Percentiles rank a stretch among this genome's conserved stretches.
These are phyloP conservation scores for Lentinula boryana DNA, from an alignment of 768 basidiomycete species.

Conservation along the genomic window DNA sequence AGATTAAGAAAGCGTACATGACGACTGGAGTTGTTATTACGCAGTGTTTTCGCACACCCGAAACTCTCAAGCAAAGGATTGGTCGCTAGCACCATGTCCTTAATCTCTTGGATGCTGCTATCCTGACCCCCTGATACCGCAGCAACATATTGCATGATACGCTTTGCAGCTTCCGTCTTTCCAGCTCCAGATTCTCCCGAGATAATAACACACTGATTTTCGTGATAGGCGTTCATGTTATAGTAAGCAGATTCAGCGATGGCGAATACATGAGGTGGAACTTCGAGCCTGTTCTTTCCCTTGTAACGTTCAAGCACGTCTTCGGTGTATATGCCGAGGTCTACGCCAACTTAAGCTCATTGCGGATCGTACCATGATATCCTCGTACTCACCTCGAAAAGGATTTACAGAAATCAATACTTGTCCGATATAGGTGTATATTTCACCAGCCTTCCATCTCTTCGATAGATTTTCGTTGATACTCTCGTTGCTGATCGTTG, in stretches of 20 bases:
- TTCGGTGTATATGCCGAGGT: conserved; percentile 97
- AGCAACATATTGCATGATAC: conserved; percentile 99
- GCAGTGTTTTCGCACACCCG: conserved; percentile 96
- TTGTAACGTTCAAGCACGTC: conserved; percentile 79
- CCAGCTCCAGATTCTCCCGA: conserved; percentile 99
- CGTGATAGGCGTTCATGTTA: conserved; percentile 98
- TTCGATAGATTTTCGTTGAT: conserved; percentile 98
- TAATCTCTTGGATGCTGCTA: conserved; percentile 93
- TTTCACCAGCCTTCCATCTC: conserved; percentile 91
- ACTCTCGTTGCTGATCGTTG: conserved; percentile 94
- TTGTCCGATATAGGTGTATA: conserved; percentile 98
- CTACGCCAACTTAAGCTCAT: conserved; percentile 30
- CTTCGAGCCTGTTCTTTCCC: conserved; percentile 97
- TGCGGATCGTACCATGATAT: background rate
- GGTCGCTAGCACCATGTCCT: conserved; percentile 99
- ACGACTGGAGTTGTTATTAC: conserved; percentile 98
- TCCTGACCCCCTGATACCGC: conserved; percentile 88
- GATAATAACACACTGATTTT: conserved; percentile 99
- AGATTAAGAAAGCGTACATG: conserved; percentile 60
- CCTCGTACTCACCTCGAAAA: conserved; percentile 63
- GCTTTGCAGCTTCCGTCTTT: conserved; percentile 98
- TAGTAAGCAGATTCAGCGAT: conserved; percentile 98
- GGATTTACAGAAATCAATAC: conserved; percentile 99
- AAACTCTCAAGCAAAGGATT: conserved; percentile 97
- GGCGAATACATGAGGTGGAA: conserved; percentile 95